These are phyloP conservation scores for Pichia occidentalis DNA, from an alignment of 805 yeast genomes.

Conservation along the genomic window DNA sequence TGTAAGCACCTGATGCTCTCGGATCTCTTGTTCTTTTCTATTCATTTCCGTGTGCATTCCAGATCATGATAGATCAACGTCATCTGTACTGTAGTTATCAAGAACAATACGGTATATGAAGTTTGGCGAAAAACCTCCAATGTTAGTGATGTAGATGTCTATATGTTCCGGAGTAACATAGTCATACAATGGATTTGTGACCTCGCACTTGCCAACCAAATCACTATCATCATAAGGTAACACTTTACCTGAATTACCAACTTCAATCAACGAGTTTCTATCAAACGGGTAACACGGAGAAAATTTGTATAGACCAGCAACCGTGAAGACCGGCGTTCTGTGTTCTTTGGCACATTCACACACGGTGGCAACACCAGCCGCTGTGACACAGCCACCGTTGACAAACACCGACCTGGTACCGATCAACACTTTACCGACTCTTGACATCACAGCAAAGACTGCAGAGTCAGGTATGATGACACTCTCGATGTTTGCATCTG, in stretches of 20 bases:
- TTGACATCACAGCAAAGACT: conserved; percentile 90
- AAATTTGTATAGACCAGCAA: conserved; percentile 88
- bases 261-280: conserved; percentile 75
- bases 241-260: conserved; percentile 89
- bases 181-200: conserved; percentile 83
- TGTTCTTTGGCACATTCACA: conserved; percentile 95
- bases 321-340: conserved; percentile 93
- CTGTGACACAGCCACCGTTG: conserved; percentile 89
- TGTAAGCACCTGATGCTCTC: not conserved
- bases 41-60: not conserved
- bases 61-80: conserved; percentile 49
- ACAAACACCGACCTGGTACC: conserved; percentile 92
- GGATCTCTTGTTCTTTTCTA: not conserved
- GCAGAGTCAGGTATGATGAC: conserved; percentile 90
- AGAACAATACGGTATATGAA: conserved; percentile 91
- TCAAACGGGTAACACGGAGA: conserved; percentile 91
- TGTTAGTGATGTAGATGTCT: conserved; percentile 88
- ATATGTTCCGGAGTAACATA: conserved; percentile 91
- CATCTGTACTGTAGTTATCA: conserved; percentile 87
- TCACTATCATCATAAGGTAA: conserved; percentile 66
- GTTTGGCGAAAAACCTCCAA: conserved; percentile 95
- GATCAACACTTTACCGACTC: conserved; percentile 92
- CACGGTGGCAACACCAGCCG: conserved; percentile 86
- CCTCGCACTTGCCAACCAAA: conserved; percentile 66
- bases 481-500: conserved; percentile 82